Base-by-base conservation (phyloP, 2,329 filamentous ascomycete species). In the Gremmenia infestans region DNA sequence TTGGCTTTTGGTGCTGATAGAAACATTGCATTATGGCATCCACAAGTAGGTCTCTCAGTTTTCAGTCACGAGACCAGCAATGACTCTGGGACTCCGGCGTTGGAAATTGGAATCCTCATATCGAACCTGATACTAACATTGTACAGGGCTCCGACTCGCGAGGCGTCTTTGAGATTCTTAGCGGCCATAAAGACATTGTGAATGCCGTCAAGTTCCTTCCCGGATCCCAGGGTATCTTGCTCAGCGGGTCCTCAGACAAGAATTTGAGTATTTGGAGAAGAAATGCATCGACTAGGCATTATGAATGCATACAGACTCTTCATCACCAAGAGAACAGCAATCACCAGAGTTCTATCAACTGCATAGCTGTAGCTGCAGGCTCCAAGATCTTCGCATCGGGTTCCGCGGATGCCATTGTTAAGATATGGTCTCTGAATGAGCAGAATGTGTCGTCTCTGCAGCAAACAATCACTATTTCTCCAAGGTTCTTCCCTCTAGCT, bases 1-100 rank as follows among this genome's bases (percentile, higher is more conserved):
- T 78, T 99, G 53, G 94, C 91, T 32, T 99, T 90, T 74, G 94
- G 94, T 35, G 87, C 92, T 8, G 90, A 95, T 72, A 85, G 86
- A 64, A 94, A 94, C 73, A 81, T 99, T 65, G 93, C 91, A 45
- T 70, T 97, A 42, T 99, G 94, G 94, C 78, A 85, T 69, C 91
- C 91, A 54, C 72, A 80, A 70, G 89, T 92, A 78, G 73, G 85
- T 74, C 57, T 47, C 15, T n/a, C n/a, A 15, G 15, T 17, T 14
- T 19, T 48, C 22, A 22, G n/a, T 55, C 39, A 48, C 32, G 49
- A 35, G 51, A 51, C 45, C 19, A 22, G 5, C 8, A 39, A 32
- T 32, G 28, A 32, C 28, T 25, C 28, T 25, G 37, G n/a, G 32
- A 17, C 3, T 11, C 11, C 23, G 9, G n/a, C 15, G 4, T 25